Base-by-base conservation (phyloP, 805 yeast genomes). In the Ogataea trehaloabstinens region DNA sequence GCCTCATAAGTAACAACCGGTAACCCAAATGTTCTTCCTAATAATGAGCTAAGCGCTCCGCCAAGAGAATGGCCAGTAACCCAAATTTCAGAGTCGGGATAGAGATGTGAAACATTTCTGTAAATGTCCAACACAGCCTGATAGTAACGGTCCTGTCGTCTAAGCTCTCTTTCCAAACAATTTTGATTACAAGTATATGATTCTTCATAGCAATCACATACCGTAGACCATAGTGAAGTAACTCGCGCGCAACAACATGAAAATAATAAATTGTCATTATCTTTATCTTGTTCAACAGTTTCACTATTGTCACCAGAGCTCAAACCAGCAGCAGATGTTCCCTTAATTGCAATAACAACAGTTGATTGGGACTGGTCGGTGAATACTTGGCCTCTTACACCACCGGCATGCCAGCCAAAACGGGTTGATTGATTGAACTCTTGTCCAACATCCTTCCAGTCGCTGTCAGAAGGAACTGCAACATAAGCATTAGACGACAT, bases 171-270 rank as follows among this genome's bases (percentile, higher is more conserved):
- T 58, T 89, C 97, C 19, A 93, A 64, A 56, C 99, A 93, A 42
- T 74, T 74, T 61, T 88, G 93, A 61, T 89, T 82, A 63, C 99
- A 93, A 0, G 91, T 85, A 60, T 86, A 87, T 0, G 95, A 76
- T 37, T 76, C 78, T 45, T 80, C 76, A 56, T 83, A 91, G 58
- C 99, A 93, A 60, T 89, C 96, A 64, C 99, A 93, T 1, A 89
- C 98, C 0, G 97, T 85, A 6, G 83, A 78, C 99, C 98, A 93
- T 62, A 87, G 63, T 48, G 88, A 89, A 27, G 93, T 78, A 1
- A 91, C 83, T 27, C 97, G 73, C 0, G 96, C 98, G 65, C 99
- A 93, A 60, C 99, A 93, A 61, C 99, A 93, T 8, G 95, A 85
- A 58, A 93, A 93, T 24, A 93, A 64, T 41, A 91, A 56, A 55